Evolutionary conservation across 306 rosid genomes (phyloP).

Genomic region (Malus orientalis): DNA sequence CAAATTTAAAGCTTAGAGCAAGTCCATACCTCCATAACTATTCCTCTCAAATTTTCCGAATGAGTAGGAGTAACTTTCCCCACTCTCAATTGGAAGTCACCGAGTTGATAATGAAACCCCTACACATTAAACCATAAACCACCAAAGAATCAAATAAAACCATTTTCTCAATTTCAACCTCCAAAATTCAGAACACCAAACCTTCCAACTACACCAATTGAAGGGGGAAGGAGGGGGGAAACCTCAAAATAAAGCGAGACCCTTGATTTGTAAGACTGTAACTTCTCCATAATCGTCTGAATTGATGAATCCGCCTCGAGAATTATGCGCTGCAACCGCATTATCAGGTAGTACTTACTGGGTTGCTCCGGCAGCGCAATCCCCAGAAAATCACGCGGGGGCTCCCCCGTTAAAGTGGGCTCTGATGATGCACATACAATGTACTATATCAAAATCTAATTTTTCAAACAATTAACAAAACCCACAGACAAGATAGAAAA

Average conservation of each 20-base stretch:
- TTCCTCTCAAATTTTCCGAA: slow-evolving; percentile 76
- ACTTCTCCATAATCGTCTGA: slow-evolving; percentile 74
- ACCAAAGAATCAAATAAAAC: background rate
- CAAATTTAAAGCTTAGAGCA: background rate
- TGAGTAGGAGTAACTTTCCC: slow-evolving; percentile 73
- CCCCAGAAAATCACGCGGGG: slow-evolving; percentile 80
- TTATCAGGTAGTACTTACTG: slow-evolving; percentile 64
- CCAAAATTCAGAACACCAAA: background rate
- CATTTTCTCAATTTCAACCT: background rate
- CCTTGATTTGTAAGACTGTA: slow-evolving; percentile 81
- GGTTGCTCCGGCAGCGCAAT: slow-evolving; percentile 73
- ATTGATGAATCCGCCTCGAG: slow-evolving; percentile 77
- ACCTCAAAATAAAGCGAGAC: slow-evolving; percentile 82
- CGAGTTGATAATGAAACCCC: slow-evolving; percentile 66
- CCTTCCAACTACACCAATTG: background rate
- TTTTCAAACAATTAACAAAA: no score
- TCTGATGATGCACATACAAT: slow-evolving; percentile 23
- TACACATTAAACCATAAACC: background rate
- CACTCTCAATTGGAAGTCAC: slow-evolving; percentile 74
- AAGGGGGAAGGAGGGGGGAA: background rate
- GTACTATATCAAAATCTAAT: background rate
- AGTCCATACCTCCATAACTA: slow-evolving; percentile 68
- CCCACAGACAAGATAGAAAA: background rate
- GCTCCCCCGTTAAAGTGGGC: slow-evolving; percentile 30
- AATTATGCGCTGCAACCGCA: slow-evolving; percentile 65